Base-by-base conservation (phyloP, 2,329 filamentous ascomycete species). In the Chaetomiaceae sp. region DNA sequence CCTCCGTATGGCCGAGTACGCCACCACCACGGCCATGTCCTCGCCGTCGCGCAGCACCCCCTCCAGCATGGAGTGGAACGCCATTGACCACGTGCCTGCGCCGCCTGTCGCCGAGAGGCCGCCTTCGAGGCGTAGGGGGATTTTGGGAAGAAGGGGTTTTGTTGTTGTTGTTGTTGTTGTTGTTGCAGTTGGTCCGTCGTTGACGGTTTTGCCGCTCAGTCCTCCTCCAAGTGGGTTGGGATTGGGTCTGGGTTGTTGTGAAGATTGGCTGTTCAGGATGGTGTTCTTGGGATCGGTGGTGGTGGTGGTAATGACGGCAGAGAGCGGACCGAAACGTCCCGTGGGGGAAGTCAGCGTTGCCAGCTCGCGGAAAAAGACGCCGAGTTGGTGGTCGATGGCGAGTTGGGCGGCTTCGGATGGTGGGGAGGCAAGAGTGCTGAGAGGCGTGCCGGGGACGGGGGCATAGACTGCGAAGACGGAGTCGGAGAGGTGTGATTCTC, bases 31-130 rank as follows among this genome's bases (percentile, higher is more conserved):
- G 1, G 75, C 73, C 69, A 80, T 74, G 58, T 84, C 82, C 63
- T 86, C 82, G 0, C 75, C 80, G 57, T 85, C 83, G 9, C 80
- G 71, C 17, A 85, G 65, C 3, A 81, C 69, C 0, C 72, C 72
- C 58, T 85, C 82, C 8, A 85, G 64, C 51, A 85, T 66, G 3
- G 72, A 69, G 36, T 80, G 74, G 51, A 86, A 86, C 0, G 81
- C 79, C 29, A 74, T 69, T 1, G 73, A 73, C 83, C 83, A 86
- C 1, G 72, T 75, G 6, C 65, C 64, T 2, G 65, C 66, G 37
- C 68, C 70, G 47, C 63, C 45, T 1, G 50, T 56, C 11, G 31
- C 33, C 1, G 45, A 46, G 12, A 49, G 40, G 12, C 47, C 37
- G 25, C 53, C 49, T n/a, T 34, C 47, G 19, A 44, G n/a, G n/a